A percentile compares a stretch with the other conserved stretches of the same genome.
These are phyloP conservation scores for Olyra latifolia DNA, from an alignment of 176 grass and related monocot genomes.

Conservation along the genomic window DNA sequence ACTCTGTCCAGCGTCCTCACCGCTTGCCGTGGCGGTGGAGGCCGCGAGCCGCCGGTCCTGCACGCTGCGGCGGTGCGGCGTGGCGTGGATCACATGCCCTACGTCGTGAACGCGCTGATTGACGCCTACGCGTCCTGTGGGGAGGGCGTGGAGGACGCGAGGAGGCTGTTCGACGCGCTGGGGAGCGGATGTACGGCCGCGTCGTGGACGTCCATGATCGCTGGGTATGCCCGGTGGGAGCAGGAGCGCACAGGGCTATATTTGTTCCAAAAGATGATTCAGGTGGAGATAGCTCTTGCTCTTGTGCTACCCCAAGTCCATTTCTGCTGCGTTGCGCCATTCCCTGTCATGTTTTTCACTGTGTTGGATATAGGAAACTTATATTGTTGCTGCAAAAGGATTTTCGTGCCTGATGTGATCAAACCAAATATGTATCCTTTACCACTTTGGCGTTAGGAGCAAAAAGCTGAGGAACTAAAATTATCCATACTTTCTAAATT, in stretches of 20 bases:
- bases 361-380: background rate
- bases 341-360: background rate
- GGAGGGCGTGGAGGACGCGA: conserved; percentile 23
- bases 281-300: conserved; percentile 35
- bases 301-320: background rate
- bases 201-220: conserved; percentile 66
- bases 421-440: background rate
- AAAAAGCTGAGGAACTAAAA: background rate
- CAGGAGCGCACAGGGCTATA: conserved; percentile 15
- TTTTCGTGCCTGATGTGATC: background rate
- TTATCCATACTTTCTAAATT: background rate
- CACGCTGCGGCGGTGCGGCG: conserved; percentile 37
- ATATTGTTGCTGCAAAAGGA: background rate
- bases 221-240: conserved; percentile 40
- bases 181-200: conserved; percentile 9
- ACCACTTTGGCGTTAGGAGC: background rate
- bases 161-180: conserved; percentile 47
- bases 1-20: conserved; percentile 51
- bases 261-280: conserved; percentile 46
- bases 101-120: conserved; percentile 57
- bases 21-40: conserved; percentile 17
- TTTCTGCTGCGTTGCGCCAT: background rate
- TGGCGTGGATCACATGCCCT: conserved; percentile 34
- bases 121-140: conserved; percentile 32
- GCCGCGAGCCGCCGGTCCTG: background rate